Conservation (phyloP, 139 green algal genomes). For the Chlamydomonas sp. region DNA sequence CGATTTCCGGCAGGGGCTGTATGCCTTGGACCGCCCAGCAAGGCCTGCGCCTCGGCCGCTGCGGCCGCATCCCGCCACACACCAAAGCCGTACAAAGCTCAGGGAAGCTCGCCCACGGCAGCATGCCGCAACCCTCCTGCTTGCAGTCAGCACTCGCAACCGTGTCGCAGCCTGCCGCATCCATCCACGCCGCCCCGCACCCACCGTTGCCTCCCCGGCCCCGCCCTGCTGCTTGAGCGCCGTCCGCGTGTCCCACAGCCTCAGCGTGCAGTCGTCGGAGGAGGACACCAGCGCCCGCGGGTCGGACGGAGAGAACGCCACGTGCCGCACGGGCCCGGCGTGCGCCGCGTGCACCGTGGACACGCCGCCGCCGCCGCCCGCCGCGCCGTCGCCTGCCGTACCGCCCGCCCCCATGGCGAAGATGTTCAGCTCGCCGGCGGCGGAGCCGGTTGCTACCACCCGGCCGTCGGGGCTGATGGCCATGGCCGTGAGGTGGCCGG, state of each 20-base stretch:
- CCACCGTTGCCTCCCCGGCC: neutral
- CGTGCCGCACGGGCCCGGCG: slow-evolving; percentile 4
- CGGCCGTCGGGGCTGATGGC: slow-evolving; percentile 22
- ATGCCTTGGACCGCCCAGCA: no score
- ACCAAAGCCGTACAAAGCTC: no score
- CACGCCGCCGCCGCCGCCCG: neutral
- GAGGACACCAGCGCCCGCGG: neutral
- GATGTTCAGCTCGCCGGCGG: slow-evolving; percentile 31
- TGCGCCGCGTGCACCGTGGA: slow-evolving; percentile 25
- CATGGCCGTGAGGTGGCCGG: slow-evolving; percentile 12
- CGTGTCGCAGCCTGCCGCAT: no score
- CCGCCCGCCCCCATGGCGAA: neutral
- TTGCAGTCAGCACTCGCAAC: no score
- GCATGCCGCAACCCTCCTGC: no score
- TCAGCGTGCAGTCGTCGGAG: slow-evolving; percentile 22
- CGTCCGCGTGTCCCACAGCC: slow-evolving; percentile 17
- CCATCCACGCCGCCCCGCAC: no score
- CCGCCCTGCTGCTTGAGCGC: neutral
- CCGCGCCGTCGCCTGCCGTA: neutral
- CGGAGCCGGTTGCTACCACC: slow-evolving; percentile 11
- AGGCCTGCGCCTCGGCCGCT: no score
- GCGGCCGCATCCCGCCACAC: no score
- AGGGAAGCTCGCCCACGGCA: no score
- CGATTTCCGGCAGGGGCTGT: no score
- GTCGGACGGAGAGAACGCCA: slow-evolving; percentile 22